These are phyloP conservation scores for Eucalyptus decipiens DNA, from an alignment of 345 rosid genomes.

Conservation along the genomic window DNA sequence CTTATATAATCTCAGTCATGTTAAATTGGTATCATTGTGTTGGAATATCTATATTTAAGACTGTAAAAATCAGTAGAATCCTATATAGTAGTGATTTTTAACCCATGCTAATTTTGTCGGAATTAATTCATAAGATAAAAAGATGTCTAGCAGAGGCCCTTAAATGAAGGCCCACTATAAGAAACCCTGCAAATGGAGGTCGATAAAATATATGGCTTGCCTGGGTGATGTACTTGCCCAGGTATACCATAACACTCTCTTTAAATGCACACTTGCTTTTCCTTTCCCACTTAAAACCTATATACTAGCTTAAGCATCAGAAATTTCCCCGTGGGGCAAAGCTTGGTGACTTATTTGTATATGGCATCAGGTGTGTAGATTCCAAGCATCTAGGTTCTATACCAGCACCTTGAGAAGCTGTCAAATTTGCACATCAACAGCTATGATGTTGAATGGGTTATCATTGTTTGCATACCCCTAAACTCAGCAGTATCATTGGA, in stretches of 20 bases:
- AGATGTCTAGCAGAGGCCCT: neutral
- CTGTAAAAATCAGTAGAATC: neutral
- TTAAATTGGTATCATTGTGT: neutral
- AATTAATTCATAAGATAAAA: neutral
- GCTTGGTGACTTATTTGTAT: neutral
- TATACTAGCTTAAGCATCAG: neutral
- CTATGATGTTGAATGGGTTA: neutral
- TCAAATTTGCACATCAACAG: neutral
- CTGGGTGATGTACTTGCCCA: neutral
- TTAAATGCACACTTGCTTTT: neutral
- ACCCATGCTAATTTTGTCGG: neutral
- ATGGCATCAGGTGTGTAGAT: neutral
- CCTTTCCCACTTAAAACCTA: neutral
- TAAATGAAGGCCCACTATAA: neutral
- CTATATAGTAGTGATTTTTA: neutral
- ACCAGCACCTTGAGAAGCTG: neutral
- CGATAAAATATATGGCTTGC: neutral
- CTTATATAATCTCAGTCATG: neutral
- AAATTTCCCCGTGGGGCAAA: neutral
- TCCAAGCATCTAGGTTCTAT: neutral
- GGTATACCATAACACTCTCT: neutral
- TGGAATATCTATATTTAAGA: neutral
- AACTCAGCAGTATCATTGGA: neutral
- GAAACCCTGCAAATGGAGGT: neutral
- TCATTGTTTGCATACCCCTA: neutral